Conservation (phyloP, 208 protist genomes). For the Leishmania martiniquensis region DNA sequence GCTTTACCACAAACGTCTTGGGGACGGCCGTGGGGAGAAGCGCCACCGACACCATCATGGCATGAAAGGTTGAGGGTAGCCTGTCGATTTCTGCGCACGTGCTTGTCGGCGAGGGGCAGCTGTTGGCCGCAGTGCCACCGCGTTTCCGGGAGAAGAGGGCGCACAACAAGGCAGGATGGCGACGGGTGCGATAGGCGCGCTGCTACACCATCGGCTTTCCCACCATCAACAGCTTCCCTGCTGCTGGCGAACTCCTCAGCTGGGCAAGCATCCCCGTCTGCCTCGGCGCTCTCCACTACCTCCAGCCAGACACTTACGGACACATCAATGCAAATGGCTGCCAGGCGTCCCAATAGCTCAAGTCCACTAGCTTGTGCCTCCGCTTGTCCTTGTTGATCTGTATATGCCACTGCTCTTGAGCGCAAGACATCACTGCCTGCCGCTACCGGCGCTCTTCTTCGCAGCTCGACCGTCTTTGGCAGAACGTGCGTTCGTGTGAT, state of each 20-base stretch:
- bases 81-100: neutral
- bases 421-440: neutral
- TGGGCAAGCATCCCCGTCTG: neutral
- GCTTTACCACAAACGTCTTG: neutral
- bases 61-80: neutral
- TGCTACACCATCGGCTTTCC: neutral
- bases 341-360: constrained; percentile 12
- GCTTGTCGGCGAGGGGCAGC: neutral
- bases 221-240: neutral
- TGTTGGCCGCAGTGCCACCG: constrained; percentile 21
- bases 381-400: neutral
- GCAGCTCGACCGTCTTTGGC: neutral
- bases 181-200: neutral
- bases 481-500: constrained; percentile 6
- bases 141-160: constrained; percentile 5
- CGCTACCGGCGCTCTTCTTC: neutral
- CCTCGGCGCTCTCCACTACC: neutral
- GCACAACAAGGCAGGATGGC: neutral
- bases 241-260: neutral
- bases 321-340: constrained; percentile 22
- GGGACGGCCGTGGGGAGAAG: neutral
- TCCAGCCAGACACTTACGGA: constrained; percentile 14
- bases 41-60: neutral
- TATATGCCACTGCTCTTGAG: neutral
- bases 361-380: neutral